Base-by-base conservation (phyloP, 306 rosid species). In the Luffa acutangula region DNA sequence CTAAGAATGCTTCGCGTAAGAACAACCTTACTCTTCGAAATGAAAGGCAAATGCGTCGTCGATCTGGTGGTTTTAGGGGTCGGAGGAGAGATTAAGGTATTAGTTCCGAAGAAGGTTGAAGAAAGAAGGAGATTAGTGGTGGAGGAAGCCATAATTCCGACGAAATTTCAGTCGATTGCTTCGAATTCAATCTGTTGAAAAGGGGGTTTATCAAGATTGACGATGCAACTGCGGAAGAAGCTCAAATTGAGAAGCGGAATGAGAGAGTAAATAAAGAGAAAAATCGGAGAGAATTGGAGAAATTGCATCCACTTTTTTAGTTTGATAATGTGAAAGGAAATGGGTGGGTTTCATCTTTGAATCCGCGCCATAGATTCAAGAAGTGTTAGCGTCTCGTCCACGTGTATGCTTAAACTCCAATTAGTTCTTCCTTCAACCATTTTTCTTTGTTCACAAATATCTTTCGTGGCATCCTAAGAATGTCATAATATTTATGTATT, bases 11-110 rank as follows among this genome's bases (percentile, higher is more conserved):
- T 87, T 9, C 73, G 85, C 33, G 94, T 39, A 36, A 81, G 78
- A 0, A 80, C 21, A 31, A 85, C 36, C 43, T 45, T 89, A 15
- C 83, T 79, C 67, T 62, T 86, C 72, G 87, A 67, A 79, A 84
- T 17, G 34, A 84, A 66, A 15, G 90, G 84, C 12, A 80, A 60
- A 9, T 83, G 82, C 72, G 54, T 6, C 0, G 85, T 37, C 1
- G 88, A 73, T 85, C 84, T 89, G 42, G 87, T 88, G 75, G 93
- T 90, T 82, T 94, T 91, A 0, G 97, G 97, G 9, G 91, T 94
- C 2, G 97, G 97, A n/a, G 91, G 94, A 0, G 85, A 91, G 15
- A 87, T 77, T 9, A 85, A 20, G 39, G 86, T 54, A 48, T 81
- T 83, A 36, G 86, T 79, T 33, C 94, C 94, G 3, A 86, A 60